Conservation (phyloP, 257 asterid genomes). For the Nicotiana undulata region DNA sequence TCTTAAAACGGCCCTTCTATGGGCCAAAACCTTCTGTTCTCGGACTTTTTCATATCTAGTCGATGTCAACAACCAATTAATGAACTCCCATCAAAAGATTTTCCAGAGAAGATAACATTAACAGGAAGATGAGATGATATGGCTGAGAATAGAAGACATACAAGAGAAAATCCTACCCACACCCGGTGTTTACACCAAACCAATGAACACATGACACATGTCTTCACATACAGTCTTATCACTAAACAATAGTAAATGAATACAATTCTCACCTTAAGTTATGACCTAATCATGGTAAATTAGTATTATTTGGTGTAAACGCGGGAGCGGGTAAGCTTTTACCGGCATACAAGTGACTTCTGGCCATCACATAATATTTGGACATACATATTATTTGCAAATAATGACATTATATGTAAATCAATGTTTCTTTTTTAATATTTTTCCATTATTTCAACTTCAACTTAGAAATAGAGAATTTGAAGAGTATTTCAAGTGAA, state of each 20-base stretch:
- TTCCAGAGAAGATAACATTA: not conserved
- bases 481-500: not conserved
- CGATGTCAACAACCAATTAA: not conserved
- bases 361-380: not conserved
- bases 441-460: not conserved
- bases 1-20: constrained; percentile 58
- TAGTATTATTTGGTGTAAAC: too few species aligned
- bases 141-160: not conserved
- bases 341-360: not conserved
- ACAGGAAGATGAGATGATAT: not conserved
- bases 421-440: not conserved
- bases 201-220: too few species aligned
- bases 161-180: not conserved
- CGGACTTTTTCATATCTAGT: constrained; percentile 44
- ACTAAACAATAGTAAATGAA: too few species aligned
- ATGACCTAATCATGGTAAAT: too few species aligned
- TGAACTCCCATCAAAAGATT: not conserved
- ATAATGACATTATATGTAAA: not conserved
- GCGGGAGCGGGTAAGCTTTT: too few species aligned
- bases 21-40: constrained; percentile 50
- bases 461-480: constrained; percentile 1
- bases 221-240: too few species aligned
- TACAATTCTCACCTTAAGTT: too few species aligned
- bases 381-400: not conserved
- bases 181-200: too few species aligned